Base-by-base conservation (phyloP, 768 basidiomycete species). In the Mycena crocata region DNA sequence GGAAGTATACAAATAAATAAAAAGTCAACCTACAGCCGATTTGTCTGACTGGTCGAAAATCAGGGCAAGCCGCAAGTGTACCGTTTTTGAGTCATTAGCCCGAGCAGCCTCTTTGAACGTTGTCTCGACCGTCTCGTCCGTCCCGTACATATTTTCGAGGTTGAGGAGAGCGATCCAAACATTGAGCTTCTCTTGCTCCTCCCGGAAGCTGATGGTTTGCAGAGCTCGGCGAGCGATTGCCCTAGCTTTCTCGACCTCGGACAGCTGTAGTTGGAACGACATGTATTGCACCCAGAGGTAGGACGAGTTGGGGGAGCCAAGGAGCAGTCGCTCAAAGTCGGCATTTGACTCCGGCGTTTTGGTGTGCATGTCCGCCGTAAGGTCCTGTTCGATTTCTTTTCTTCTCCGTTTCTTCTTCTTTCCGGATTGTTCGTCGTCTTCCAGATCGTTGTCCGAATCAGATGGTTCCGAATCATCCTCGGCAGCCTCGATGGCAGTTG, bases 211-310 rank as follows among this genome's bases (percentile, higher is more conserved):
- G 80, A 99, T 99, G 14, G 91, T 91, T 66, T 87, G 84, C 48
- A 98, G 83, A 6, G 96, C 97, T 26, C 94, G 89, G 57, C 88
- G 86, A 50, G 90, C 96, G 56, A 96, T 90, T 75, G 93, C 90
- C 46, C 95, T 87, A 17, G 97, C 98, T 78, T 96, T 98, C 73
- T 96, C 96, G 60, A 98, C 83, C 79, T 99, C 97, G 32, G 96
- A 94, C n/a, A 99, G 87, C 71, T 95, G 95, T 14, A 99, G 84
- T 73, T 96, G 95, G 88, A 98, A 97, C 12, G 98, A 97, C 95
- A 99, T 99, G 78, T 96, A 99, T 77, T 98, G 96, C 64, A 99
- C 91, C 98, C 98, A 99, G 35, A 99, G 86, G 80, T 93, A 98
- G 0, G 98, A 99, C 9, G 96, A 99, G 76, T 98, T 95, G 2